phyloP scores from a whole-genome alignment of 495 filamentous ascomycete genomes.

The Cenococcum geophilum region DNA sequence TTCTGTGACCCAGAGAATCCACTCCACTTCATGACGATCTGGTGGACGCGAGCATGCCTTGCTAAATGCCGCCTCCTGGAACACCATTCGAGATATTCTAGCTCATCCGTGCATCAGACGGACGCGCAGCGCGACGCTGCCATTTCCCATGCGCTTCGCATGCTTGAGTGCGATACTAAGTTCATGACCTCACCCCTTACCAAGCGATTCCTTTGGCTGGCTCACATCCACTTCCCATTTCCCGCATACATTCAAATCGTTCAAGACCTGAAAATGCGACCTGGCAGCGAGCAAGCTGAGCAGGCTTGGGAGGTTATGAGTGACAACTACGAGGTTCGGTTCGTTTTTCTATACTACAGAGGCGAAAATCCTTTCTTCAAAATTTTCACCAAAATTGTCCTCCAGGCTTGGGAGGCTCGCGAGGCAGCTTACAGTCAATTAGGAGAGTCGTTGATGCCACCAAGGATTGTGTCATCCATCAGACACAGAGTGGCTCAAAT shows the following conservation, averaged over 20 bases:
- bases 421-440: slow-evolving; percentile 20
- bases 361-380: slow-evolving; percentile 38
- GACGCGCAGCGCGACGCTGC: slow-evolving; percentile 40
- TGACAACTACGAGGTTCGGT: slow-evolving; percentile 46
- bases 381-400: slow-evolving; percentile 43
- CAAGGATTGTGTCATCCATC: slow-evolving; percentile 42
- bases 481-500: slow-evolving; percentile 31
- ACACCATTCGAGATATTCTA: slow-evolving; percentile 38
- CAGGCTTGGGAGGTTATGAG: slow-evolving; percentile 47
- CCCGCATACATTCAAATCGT: slow-evolving; percentile 48
- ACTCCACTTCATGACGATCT: slow-evolving; percentile 51
- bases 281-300: slow-evolving; percentile 33
- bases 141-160: slow-evolving; percentile 39
- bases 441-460: slow-evolving; percentile 30
- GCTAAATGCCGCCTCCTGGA: slow-evolving; percentile 47
- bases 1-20: slow-evolving; percentile 47
- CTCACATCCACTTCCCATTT: slow-evolving; percentile 48
- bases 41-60: slow-evolving; percentile 42
- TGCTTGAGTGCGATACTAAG: slow-evolving; percentile 48
- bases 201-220: slow-evolving; percentile 45
- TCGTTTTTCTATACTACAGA: slow-evolving; percentile 12
- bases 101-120: slow-evolving; percentile 23
- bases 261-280: slow-evolving; percentile 43
- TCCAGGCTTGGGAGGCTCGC: slow-evolving; percentile 44
- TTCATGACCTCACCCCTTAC: slow-evolving; percentile 45